Percentiles rank a stretch among this genome's conserved stretches.
Evolutionary conservation across 2,329 filamentous ascomycete genomes (phyloP).

Genomic region (Endocalyx cinctus): DNA sequence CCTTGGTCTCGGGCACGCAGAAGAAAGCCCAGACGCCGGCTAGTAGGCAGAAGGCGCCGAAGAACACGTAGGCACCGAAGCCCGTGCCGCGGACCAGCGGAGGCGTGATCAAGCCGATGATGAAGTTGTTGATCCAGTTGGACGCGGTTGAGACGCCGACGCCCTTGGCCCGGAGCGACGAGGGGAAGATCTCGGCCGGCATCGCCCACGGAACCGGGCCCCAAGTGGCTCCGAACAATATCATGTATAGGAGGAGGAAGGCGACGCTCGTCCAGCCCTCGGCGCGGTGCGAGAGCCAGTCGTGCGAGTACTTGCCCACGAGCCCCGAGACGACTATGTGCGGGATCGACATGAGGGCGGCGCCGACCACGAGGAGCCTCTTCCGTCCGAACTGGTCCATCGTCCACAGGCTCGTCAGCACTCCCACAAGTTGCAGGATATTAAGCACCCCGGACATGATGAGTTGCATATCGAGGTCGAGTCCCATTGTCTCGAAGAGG

Average conservation of each 20-base stretch:
- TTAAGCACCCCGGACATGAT: conserved; percentile 44
- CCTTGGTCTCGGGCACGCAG: conserved; percentile 6
- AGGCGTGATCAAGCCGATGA: conserved; percentile 56
- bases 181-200: conserved; percentile 57
- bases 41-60: conserved; percentile 20
- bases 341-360: conserved; percentile 39
- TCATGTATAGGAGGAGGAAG: conserved; percentile 54
- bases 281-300: conserved; percentile 45
- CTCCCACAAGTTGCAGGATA: conserved; percentile 39
- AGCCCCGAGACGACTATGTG: conserved; percentile 49
- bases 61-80: conserved; percentile 54
- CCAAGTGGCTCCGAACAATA: conserved; percentile 56
- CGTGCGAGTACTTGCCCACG: conserved; percentile 45
- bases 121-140: conserved; percentile 61
- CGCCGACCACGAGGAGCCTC: conserved; percentile 39
- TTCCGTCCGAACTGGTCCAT: conserved; percentile 44
- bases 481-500: conserved; percentile 42
- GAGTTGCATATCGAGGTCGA: conserved; percentile 38
- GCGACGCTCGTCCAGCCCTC: conserved; percentile 36
- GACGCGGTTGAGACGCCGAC: conserved; percentile 54
- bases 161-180: conserved; percentile 58
- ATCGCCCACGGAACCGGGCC: conserved; percentile 46
- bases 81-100: conserved; percentile 49
- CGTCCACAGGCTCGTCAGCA: conserved; percentile 41
- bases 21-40: conserved; percentile 4